phyloP scores from a whole-genome alignment of 23 red algal genomes.

The Agarophyton chilense region DNA sequence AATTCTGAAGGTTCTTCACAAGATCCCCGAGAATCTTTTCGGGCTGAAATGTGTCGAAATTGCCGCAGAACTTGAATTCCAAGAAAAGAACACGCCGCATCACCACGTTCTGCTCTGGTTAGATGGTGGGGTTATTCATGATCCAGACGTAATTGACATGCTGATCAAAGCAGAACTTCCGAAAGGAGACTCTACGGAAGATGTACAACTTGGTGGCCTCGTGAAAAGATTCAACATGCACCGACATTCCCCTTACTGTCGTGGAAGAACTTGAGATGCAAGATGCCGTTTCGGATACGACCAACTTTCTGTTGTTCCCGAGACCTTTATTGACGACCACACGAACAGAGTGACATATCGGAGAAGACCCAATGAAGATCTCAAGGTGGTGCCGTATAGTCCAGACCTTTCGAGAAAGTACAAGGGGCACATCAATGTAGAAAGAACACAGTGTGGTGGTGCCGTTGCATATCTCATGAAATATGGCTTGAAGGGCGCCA shows the following conservation, averaged over 20 bases:
- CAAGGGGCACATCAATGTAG: too few species aligned
- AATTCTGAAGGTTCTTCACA: not conserved
- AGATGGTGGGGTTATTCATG: not conserved
- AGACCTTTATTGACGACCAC: not conserved
- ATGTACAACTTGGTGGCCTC: too few species aligned
- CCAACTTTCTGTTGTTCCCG: not conserved
- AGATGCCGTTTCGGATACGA: not conserved
- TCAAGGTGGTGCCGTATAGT: not conserved
- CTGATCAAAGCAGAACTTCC: constrained; percentile 1
- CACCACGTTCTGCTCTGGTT: constrained; percentile 3
- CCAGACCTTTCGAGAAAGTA: not conserved
- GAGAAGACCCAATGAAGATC: too few species aligned
- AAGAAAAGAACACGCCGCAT: not conserved
- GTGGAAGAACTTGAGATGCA: not conserved
- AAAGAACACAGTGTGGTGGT: too few species aligned
- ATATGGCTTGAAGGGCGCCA: too few species aligned
- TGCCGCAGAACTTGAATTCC: not conserved
- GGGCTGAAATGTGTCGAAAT: not conserved
- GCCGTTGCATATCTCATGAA: too few species aligned
- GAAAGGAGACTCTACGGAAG: too few species aligned
- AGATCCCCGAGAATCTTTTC: not conserved
- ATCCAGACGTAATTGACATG: not conserved
- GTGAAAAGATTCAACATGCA: not conserved
- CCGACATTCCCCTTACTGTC: not conserved
- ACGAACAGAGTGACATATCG: too few species aligned